phyloP scores from a whole-genome alignment of 192 early-diverging fungal genomes.

The Dispira simplex region DNA sequence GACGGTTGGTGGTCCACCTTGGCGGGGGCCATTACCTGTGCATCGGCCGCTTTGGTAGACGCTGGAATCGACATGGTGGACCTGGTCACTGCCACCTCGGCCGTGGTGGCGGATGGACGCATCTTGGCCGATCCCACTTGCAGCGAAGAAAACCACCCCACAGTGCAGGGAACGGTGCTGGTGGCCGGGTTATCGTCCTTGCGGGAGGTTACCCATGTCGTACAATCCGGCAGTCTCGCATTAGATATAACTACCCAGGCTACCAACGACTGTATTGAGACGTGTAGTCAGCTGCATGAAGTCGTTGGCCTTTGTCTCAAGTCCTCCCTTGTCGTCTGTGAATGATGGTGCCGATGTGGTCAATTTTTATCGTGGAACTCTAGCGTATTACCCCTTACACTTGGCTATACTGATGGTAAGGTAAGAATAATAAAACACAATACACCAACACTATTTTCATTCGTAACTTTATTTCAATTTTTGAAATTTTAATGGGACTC shows the following conservation, averaged over 20 bases:
- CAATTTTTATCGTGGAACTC: too few relatives aligned
- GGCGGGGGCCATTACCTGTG: slow-evolving; percentile 29
- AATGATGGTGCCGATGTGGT: neutral
- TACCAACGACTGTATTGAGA: neutral
- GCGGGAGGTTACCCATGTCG: neutral
- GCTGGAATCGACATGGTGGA: slow-evolving; percentile 33
- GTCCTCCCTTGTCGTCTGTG: neutral
- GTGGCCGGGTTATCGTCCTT: neutral
- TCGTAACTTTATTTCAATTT: too few relatives aligned
- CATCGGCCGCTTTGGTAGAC: slow-evolving; percentile 28
- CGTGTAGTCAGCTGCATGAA: neutral
- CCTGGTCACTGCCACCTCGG: slow-evolving; percentile 27
- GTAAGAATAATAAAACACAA: too few relatives aligned
- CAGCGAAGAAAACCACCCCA: neutral
- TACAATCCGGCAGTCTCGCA: neutral
- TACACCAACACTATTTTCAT: too few relatives aligned
- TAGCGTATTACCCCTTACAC: too few relatives aligned
- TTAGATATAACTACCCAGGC: neutral
- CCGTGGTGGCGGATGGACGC: neutral
- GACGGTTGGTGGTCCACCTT: slow-evolving; percentile 31
- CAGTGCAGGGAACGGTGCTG: neutral
- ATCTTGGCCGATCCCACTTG: neutral
- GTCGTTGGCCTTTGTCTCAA: neutral
- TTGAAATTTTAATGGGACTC: too few relatives aligned
- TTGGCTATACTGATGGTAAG: too few relatives aligned